Evolutionary conservation across 2,329 filamentous ascomycete species (phyloP).

Genomic region (Exophiala sideris): DNA sequence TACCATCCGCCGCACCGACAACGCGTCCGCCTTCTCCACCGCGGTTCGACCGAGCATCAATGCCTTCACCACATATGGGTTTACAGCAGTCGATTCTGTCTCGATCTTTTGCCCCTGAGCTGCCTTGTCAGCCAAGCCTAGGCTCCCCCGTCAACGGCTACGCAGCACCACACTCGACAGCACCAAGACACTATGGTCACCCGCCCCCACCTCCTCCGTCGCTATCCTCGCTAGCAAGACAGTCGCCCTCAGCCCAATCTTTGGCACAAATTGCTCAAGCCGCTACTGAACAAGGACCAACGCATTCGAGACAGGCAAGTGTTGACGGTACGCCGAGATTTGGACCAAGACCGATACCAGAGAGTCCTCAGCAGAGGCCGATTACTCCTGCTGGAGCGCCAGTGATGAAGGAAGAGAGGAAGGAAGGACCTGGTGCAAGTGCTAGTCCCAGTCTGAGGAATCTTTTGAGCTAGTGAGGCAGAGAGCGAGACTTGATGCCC

Average conservation of each 20-base stretch:
- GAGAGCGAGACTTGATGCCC: neutral
- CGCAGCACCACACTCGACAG: constrained; percentile 10
- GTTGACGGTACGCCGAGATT: constrained; percentile 20
- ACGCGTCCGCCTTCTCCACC: constrained; percentile 17
- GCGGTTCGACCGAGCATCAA: constrained; percentile 17
- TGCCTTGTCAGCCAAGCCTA: constrained; percentile 8
- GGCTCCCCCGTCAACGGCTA: constrained; percentile 24
- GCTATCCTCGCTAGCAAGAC: constrained; percentile 9
- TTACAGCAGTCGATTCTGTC: constrained; percentile 15
- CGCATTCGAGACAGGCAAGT: constrained; percentile 20
- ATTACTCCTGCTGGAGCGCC: constrained; percentile 21
- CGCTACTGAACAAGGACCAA: constrained; percentile 13
- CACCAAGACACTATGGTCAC: constrained; percentile 11
- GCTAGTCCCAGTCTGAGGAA: constrained; percentile 74
- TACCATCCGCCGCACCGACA: constrained; percentile 7
- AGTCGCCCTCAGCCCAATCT: constrained; percentile 19
- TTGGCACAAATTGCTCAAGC: constrained; percentile 23
- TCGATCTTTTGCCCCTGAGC: constrained; percentile 17
- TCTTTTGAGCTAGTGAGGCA: constrained; percentile 56
- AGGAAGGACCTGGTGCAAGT: constrained; percentile 60
- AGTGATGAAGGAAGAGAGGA: constrained; percentile 26
- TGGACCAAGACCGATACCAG: constrained; percentile 10
- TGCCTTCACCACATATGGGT: constrained; percentile 17
- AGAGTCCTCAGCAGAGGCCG: constrained; percentile 20
- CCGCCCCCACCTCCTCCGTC: constrained; percentile 13